Base-by-base conservation (phyloP, 129 eudicot species). In the Helichrysum umbraculigerum region DNA sequence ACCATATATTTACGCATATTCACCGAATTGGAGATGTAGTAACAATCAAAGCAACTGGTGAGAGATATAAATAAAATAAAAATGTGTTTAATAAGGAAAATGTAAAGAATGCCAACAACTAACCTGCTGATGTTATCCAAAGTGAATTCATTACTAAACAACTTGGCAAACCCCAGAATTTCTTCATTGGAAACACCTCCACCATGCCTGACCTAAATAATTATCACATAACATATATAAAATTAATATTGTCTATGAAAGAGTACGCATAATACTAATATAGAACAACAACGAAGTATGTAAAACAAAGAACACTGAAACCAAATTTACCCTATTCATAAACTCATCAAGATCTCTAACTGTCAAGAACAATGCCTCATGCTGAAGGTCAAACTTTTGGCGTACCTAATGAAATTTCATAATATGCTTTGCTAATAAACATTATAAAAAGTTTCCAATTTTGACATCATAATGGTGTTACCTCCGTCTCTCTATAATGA, bases 1-100 rank as follows among this genome's bases (percentile, higher is more conserved):
- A n/a, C 92, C 92, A 85, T 87, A 72, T 87, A 87, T 73, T 84
- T 87, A 84, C 92, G 85, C 92, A 87, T 87, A 61, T 85, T 87
- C 28, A 87, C 87, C 66, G 85, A 79, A 56, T 87, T 85, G 59
- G 92, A 85, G 78, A 88, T 87, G 85, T 62, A 72, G 10, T 9
- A 19, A 69, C 57, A 78, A 76, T 33, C 29, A 34, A 57, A 52
- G 66, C 17, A 59, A 19, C 70, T 47, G 22, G 6, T 37, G 15
- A 42, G 29, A 56, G 64, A 64, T n/a, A n/a, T n/a, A 58, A 64
- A 56, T 20, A n/a, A n/a, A n/a, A 63, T 10, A 56, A 42, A 42
- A 22, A 17, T 25, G 21, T 68, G 11, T 72, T 56, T 0, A 56
- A 19, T 5, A 6, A 22, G 37, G 20, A 39, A 30, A 72, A 61